phyloP scores from a whole-genome alignment of 148 eudicot species.

The Tetragonia tetragonoides region DNA sequence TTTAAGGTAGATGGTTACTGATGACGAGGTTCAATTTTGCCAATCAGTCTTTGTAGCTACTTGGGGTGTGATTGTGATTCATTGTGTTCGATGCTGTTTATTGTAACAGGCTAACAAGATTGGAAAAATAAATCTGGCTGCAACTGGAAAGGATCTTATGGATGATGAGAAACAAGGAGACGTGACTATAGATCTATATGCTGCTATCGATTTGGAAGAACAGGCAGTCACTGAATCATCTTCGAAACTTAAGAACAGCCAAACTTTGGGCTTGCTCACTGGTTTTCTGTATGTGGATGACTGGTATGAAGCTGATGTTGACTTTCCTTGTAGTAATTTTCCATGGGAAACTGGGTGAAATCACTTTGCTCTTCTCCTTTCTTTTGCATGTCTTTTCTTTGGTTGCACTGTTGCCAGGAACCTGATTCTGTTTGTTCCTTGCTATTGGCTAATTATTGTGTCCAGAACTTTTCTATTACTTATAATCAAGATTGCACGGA shows the following conservation, averaged over 20 bases:
- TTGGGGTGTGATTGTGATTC: conserved; percentile 7
- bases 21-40: neutral
- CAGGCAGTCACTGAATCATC: conserved; percentile 67
- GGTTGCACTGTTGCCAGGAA: neutral
- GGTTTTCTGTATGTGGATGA: conserved; percentile 94
- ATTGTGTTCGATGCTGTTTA: neutral
- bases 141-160: conserved; percentile 99
- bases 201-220: conserved; percentile 84
- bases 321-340: neutral
- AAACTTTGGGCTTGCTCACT: conserved; percentile 76
- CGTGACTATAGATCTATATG: conserved; percentile 82
- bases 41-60: neutral
- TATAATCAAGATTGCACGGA: no score
- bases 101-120: conserved; percentile 83
- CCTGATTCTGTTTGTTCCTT: neutral
- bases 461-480: no score
- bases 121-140: conserved; percentile 98
- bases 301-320: conserved; percentile 51
- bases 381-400: neutral
- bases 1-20: no score
- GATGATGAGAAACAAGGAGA: conserved; percentile 99
- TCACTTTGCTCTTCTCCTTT: neutral
- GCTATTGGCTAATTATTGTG: no score
- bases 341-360: neutral
- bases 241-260: conserved; percentile 78